Evolutionary conservation across 495 filamentous ascomycete genomes (phyloP), one percentile per base, ranked within the genome.

Genomic region (Elasticomyces elasticus): DNA sequence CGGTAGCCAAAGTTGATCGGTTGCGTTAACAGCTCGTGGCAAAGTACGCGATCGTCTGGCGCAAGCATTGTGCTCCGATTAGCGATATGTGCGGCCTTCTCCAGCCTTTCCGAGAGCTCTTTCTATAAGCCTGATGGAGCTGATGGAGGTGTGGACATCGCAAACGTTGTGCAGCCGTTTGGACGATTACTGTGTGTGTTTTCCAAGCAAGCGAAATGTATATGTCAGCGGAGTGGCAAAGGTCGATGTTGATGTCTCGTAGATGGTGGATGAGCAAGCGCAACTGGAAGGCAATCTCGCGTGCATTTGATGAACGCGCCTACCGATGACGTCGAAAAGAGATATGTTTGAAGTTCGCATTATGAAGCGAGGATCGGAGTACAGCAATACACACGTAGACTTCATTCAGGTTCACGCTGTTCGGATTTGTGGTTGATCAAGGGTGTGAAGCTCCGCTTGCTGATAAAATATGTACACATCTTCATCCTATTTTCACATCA

Each of bases 1-100:
- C 82, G 82, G 68, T 84, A 83, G 35, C 73, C 71, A 74, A 86
- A 76, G 49, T 78, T 66, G 57, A 73, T 63, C 54, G 92, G 84
- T 55, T 89, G 78, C 62, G 81, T 77, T 65, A 83, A 76, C 64
- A 98, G 79, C 58, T 81, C 66, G 53, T 74, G 76, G 69, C 85
- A 87, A 66, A 96, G 84, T 66, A 81, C 79, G 69, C 71, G 82
- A 76, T 94, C 88, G 71, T 84, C 81, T 51, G 82, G 79, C 72
- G 86, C 75, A 69, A 74, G 67, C 64, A 64, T 69, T 30, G 28
- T 60, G 24, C 17, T 2, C 28, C 2, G 35, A 40, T 3, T 26
- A 17, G 22, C 7, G 15, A 30, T 40, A n/a, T 12, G 15, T 40
- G 35, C 35, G 35, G 13, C 35, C 5, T 5, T n/a, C 35, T 40